phyloP scores from a whole-genome alignment of 2,329 filamentous ascomycete species.

The Cytospora paraplurivora region DNA sequence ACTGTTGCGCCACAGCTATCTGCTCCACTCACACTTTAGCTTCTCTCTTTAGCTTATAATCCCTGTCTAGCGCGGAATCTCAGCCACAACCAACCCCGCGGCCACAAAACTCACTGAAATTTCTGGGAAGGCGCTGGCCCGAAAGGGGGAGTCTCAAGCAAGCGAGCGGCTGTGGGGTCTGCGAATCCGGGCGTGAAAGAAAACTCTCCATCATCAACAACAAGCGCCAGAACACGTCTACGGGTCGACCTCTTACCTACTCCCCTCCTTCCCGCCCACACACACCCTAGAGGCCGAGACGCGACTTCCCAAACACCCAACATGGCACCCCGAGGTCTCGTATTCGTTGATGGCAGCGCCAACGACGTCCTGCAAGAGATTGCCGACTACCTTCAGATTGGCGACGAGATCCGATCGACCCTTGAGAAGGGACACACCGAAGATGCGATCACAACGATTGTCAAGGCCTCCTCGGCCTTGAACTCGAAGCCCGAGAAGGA shows the following conservation, averaged over 20 bases:
- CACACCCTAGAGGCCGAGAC: slow-evolving; percentile 15
- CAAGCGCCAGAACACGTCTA: slow-evolving; percentile 15
- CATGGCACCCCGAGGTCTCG: slow-evolving; percentile 58
- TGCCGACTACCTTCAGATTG: slow-evolving; percentile 86
- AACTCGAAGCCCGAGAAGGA: slow-evolving; percentile 93
- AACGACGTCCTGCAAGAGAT: slow-evolving; percentile 93
- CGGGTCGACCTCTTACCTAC: slow-evolving; percentile 27
- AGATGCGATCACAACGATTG: slow-evolving; percentile 85
- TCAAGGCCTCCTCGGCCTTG: slow-evolving; percentile 74
- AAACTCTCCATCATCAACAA: slow-evolving; percentile 26
- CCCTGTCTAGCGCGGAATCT: slow-evolving; percentile 22
- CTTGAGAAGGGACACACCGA: slow-evolving; percentile 77
- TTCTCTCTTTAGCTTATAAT: not conserved
- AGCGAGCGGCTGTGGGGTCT: slow-evolving; percentile 27
- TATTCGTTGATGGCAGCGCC: slow-evolving; percentile 88
- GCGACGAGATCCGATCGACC: slow-evolving; percentile 75
- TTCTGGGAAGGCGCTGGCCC: slow-evolving; percentile 18
- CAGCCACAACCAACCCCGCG: slow-evolving; percentile 26
- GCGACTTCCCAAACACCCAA: slow-evolving; percentile 32
- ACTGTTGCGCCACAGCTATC: not conserved
- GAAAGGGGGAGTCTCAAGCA: slow-evolving; percentile 8
- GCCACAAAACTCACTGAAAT: slow-evolving; percentile 28
- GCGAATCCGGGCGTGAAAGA: slow-evolving; percentile 20
- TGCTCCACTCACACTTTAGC: not conserved
- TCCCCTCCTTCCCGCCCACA: slow-evolving; percentile 21